Conservation (phyloP, 179 eudicot genomes). For the Silene noctiflora region DNA sequence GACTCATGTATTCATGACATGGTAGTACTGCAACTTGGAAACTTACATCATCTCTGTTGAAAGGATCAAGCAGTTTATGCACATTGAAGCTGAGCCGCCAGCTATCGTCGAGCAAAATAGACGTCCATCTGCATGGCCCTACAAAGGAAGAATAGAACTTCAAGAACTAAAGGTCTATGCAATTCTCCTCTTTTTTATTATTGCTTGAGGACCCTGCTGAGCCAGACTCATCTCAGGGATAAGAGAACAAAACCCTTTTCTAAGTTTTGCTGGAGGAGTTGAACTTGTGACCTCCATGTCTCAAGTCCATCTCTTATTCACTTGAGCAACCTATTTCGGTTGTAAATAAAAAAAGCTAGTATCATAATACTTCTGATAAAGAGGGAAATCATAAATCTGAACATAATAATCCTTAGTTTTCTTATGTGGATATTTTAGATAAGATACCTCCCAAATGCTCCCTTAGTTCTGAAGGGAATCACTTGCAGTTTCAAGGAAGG, state of each 20-base stretch:
- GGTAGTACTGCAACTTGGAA: constrained; percentile 63
- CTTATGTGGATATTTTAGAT: constrained; percentile 32
- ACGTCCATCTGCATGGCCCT: constrained; percentile 45
- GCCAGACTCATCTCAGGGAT: too few species aligned
- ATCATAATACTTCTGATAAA: too few species aligned
- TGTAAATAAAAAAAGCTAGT: too few species aligned
- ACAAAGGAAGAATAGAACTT: constrained; percentile 36
- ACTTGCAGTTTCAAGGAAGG: constrained; percentile 60
- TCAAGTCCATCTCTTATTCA: too few species aligned
- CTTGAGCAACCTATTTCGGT: too few species aligned
- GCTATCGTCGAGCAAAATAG: constrained; percentile 53
- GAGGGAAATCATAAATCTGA: too few species aligned
- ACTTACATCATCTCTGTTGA: constrained; percentile 62
- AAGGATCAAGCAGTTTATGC: constrained; percentile 20
- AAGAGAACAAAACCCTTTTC: too few species aligned
- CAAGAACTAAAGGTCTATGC: constrained; percentile 49
- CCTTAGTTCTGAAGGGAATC: constrained; percentile 71
- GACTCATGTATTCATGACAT: constrained; percentile 52
- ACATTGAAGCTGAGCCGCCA: constrained; percentile 63
- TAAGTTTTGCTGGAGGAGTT: too few species aligned
- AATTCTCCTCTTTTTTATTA: too few species aligned
- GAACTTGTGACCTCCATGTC: too few species aligned
- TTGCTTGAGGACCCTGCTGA: too few species aligned
- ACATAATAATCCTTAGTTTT: too few species aligned
- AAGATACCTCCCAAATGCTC: constrained; percentile 65